These are phyloP conservation scores for Populus deltoides DNA, from an alignment of 345 rosid species.

Conservation along the genomic window DNA sequence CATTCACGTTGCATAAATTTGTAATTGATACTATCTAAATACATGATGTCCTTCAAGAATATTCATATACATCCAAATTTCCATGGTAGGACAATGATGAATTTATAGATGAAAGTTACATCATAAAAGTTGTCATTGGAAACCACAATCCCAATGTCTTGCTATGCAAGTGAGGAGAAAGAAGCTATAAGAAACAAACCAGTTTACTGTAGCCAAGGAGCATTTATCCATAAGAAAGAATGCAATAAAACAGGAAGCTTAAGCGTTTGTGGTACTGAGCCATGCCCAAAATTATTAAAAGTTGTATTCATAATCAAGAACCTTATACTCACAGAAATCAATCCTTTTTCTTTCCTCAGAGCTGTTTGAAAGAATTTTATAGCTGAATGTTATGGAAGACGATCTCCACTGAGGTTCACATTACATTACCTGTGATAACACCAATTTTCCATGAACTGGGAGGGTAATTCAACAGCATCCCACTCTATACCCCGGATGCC, in stretches of 20 bases:
- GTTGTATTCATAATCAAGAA: not conserved
- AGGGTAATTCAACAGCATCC: constrained; percentile 95
- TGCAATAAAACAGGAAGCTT: not conserved
- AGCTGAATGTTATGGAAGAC: constrained; percentile 1
- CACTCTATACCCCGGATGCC: constrained; percentile 86
- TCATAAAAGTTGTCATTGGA: not conserved
- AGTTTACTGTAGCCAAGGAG: not conserved
- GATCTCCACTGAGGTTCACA: not conserved
- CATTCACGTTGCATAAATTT: not conserved
- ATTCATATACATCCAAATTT: not conserved
- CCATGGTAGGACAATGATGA: not conserved
- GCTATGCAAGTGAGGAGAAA: not conserved
- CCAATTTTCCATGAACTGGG: constrained; percentile 99
- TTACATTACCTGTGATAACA: constrained; percentile 80
- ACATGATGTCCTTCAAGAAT: not conserved
- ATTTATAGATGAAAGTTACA: not conserved
- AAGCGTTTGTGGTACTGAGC: not conserved
- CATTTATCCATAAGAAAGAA: not conserved
- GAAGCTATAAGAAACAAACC: not conserved
- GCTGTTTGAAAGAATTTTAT: not conserved
- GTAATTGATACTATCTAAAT: not conserved
- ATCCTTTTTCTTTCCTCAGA: not conserved
- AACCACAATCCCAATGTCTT: not conserved
- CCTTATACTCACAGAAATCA: not conserved
- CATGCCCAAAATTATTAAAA: not conserved